Conservation (phyloP, 306 rosid species). For the Cicer bijugum region DNA sequence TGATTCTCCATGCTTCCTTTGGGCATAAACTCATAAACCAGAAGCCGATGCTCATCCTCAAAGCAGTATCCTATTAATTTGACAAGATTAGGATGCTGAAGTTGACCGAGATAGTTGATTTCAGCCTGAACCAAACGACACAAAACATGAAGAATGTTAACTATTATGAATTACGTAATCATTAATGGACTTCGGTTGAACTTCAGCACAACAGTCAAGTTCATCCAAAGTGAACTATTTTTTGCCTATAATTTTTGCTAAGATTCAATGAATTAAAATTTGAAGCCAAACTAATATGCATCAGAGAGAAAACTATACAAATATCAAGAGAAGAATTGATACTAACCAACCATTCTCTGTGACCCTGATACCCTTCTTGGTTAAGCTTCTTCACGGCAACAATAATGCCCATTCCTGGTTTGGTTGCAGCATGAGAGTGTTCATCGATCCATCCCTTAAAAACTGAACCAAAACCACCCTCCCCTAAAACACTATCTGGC, state of each 20-base stretch:
- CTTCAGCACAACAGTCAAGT: slow-evolving; percentile 32
- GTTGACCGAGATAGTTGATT: slow-evolving; percentile 92
- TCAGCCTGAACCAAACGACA: slow-evolving; percentile 64
- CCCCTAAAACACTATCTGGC: slow-evolving; percentile 91
- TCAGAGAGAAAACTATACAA: not conserved
- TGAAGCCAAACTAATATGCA: slow-evolving; percentile 17
- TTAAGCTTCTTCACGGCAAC: slow-evolving; percentile 94
- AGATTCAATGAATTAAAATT: slow-evolving; percentile 30
- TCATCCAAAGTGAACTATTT: slow-evolving; percentile 14
- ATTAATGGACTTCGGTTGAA: slow-evolving; percentile 8
- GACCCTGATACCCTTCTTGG: slow-evolving; percentile 90
- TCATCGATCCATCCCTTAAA: slow-evolving; percentile 95
- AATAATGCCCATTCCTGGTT: slow-evolving; percentile 78
- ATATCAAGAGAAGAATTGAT: slow-evolving; percentile 8
- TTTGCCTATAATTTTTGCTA: slow-evolving; percentile 26
- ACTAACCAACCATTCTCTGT: slow-evolving; percentile 94
- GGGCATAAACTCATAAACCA: slow-evolving; percentile 93
- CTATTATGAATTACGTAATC: slow-evolving; percentile 22
- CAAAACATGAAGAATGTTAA: slow-evolving; percentile 35
- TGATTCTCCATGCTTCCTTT: slow-evolving; percentile 98
- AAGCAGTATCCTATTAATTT: slow-evolving; percentile 88
- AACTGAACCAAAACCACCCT: slow-evolving; percentile 98
- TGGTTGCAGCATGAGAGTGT: slow-evolving; percentile 68
- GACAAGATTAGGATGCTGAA: slow-evolving; percentile 92
- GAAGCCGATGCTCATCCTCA: slow-evolving; percentile 90